Conservation (phyloP, 441 rosid species). For the Adansonia grandidieri region DNA sequence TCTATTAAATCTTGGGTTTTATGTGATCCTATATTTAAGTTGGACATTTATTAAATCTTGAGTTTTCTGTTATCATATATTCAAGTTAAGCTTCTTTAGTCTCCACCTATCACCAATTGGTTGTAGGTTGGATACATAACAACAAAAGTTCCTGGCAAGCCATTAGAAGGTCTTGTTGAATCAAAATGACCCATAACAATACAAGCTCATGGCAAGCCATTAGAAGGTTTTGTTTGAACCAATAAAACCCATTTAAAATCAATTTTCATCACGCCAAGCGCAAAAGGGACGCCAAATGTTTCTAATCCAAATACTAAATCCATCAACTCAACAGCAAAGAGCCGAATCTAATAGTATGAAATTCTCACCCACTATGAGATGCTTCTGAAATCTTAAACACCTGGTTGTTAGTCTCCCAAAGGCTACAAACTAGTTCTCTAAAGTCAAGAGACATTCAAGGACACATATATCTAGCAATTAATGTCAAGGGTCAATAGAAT, state of each 20-base stretch:
- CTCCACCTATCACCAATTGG: no score
- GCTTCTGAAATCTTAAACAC: background rate
- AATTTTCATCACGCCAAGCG: background rate
- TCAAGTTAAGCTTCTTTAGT: no score
- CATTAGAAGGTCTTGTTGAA: background rate
- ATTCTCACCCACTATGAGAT: slow-evolving; percentile 1
- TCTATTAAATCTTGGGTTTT: no score
- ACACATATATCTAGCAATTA: background rate
- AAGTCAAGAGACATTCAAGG: background rate
- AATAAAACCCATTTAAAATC: background rate
- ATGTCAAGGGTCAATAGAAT: slow-evolving; percentile 4
- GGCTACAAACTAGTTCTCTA: background rate
- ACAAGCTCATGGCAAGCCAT: background rate
- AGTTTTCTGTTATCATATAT: no score
- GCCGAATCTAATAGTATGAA: background rate
- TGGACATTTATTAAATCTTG: no score
- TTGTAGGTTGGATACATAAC: no score
- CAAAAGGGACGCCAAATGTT: background rate
- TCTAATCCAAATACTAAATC: background rate
- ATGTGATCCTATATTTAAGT: no score
- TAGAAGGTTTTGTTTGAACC: background rate
- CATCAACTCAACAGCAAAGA: background rate
- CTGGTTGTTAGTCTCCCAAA: slow-evolving; percentile 10
- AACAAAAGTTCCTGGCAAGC: no score
- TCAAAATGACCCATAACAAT: background rate